Evolutionary conservation across 495 filamentous ascomycete species (phyloP), one percentile per base, ranked within the genome.

Genomic region (Penicillium mononematosum): DNA sequence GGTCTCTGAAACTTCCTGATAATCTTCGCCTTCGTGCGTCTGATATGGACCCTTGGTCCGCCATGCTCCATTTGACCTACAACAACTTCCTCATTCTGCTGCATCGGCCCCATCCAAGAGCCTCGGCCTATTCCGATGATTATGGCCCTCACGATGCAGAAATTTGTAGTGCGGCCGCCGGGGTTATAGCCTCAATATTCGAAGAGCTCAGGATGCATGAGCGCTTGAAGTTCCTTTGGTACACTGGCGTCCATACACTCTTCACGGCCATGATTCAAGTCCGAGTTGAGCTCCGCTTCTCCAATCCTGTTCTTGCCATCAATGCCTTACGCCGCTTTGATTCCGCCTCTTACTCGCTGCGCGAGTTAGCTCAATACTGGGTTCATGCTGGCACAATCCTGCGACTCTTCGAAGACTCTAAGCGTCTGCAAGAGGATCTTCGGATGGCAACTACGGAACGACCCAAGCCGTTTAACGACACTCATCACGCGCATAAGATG

Each of bases 201-300:
- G 72, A 75, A 36, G 73, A 76, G 58, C 69, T 83, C 22, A 71
- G 78, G 14, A 49, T 76, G n/a, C 75, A 80, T 43, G 78, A 81
- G 50, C 72, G 74, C n/a, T 60, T 78, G 54, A 77, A 74, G 48
- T 76, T 66, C 59, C 63, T 78, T 5, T 79, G 76, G 78, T 77
- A 75, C 58, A 76, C 76, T 19, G 74, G 73, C 9, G 73, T 80
- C 7, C 71, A 78, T 48, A 76, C 73, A 1, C 60, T 78, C 16
- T 79, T 80, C 55, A 78, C 76, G 17, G 76, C 76, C 41, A 77
- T 80, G 74, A 78, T 80, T 31, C 75, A 79, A 67, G 74, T 80
- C 6, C 71, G 75, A n/a, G 75, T 77, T 7, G 75, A 80, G 53
- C 70, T 79, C 27, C 73, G 75, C 31, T 77, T 78, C 54, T 77